Evolutionary conservation across 495 filamentous ascomycete genomes (phyloP).

Genomic region (Podospora pseudoanserina): DNA sequence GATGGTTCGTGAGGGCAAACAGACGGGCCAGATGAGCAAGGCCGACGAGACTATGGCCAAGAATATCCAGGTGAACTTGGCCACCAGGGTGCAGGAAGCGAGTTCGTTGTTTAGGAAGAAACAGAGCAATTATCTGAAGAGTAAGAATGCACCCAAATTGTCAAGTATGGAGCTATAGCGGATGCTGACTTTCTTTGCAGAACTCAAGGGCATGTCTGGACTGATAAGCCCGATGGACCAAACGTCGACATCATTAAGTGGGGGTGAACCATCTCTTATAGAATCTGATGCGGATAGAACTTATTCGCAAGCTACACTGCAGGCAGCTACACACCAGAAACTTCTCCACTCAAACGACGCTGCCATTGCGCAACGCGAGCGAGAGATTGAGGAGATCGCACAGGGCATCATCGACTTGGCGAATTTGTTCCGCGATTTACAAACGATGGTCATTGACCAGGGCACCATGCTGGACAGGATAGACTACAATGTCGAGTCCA

Average conservation of each 20-base stretch:
- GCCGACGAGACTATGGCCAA: constrained; percentile 92
- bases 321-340: constrained; percentile 61
- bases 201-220: constrained; percentile 71
- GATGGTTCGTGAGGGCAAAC: constrained; percentile 73
- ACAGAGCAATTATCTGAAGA: constrained; percentile 93
- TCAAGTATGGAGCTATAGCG: background rate
- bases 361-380: constrained; percentile 84
- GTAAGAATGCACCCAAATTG: constrained; percentile 44
- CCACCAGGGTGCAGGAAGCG: constrained; percentile 83
- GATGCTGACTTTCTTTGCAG: constrained; percentile 42
- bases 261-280: constrained; percentile 68
- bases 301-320: constrained; percentile 85
- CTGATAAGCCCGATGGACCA: constrained; percentile 47
- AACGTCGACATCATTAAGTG: constrained; percentile 56
- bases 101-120: constrained; percentile 92
- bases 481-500: constrained; percentile 95
- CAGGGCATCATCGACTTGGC: constrained; percentile 96
- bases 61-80: constrained; percentile 90
- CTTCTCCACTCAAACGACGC: constrained; percentile 73
- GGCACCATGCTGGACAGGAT: constrained; percentile 97
- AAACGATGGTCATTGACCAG: constrained; percentile 97
- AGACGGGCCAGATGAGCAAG: constrained; percentile 62
- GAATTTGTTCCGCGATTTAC: constrained; percentile 93
- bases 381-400: constrained; percentile 96
- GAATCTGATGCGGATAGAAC: constrained; percentile 89